These are phyloP conservation scores for Xylariaceae sp. DNA, from an alignment of 2,329 filamentous ascomycete genomes.

Conservation along the genomic window DNA sequence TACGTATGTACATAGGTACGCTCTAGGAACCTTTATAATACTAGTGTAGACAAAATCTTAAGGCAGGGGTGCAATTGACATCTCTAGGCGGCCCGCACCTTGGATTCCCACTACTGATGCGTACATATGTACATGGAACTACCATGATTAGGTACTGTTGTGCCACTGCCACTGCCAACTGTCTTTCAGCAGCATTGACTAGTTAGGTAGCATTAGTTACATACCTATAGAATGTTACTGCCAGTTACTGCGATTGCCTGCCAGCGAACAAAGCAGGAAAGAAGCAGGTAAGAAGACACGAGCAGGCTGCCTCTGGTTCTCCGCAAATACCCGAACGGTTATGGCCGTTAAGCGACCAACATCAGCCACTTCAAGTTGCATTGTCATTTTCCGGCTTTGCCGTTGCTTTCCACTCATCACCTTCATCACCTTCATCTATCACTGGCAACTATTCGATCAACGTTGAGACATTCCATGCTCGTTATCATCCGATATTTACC, in stretches of 20 bases:
- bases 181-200: slow-evolving; percentile 17
- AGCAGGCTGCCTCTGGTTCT: neutral
- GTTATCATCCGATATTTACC: no score
- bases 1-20: no score
- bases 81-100: slow-evolving; percentile 24
- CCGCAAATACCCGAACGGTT: slow-evolving; percentile 22
- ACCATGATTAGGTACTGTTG: no score
- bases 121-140: no score
- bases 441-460: neutral
- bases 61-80: slow-evolving; percentile 4
- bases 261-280: neutral
- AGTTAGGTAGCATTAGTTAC: neutral
- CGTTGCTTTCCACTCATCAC: neutral
- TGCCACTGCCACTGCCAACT: slow-evolving; percentile 28
- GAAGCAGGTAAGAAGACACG: neutral
- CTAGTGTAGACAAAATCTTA: no score
- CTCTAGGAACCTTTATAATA: no score
- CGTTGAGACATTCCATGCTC: neutral
- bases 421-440: neutral
- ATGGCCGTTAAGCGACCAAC: slow-evolving; percentile 3
- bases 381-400: neutral
- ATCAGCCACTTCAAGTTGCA: slow-evolving; percentile 23
- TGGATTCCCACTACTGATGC: slow-evolving; percentile 16
- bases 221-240: no score
- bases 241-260: no score